phyloP scores from a whole-genome alignment of 116 monocot species.

The Zostera marina region DNA sequence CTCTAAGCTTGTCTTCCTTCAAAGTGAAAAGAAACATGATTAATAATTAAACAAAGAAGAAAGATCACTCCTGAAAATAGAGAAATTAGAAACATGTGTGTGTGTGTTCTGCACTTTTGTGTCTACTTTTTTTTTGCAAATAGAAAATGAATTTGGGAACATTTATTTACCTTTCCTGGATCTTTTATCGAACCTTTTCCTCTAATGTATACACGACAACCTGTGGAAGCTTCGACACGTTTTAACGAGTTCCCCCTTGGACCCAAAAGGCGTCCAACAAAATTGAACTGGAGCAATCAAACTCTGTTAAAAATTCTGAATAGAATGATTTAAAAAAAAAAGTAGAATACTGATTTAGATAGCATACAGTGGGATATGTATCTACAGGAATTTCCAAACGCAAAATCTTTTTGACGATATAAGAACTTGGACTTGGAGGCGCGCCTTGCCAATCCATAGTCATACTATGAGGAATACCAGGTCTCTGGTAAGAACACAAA shows the following conservation, averaged over 20 bases:
- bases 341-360: neutral
- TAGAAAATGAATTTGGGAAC: too few species aligned
- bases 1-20: constrained; percentile 90
- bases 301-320: neutral
- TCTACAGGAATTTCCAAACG: constrained; percentile 85
- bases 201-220: constrained; percentile 95
- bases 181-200: constrained; percentile 98
- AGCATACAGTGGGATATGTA: constrained; percentile 74
- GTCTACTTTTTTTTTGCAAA: too few species aligned
- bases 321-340: constrained; percentile 3
- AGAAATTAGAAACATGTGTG: neutral
- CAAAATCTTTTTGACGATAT: constrained; percentile 73
- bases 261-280: constrained; percentile 96
- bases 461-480: constrained; percentile 16
- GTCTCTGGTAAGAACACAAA: constrained; percentile 10
- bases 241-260: constrained; percentile 95
- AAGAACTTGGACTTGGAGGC: constrained; percentile 56
- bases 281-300: constrained; percentile 62
- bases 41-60: neutral
- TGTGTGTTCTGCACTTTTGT: too few species aligned
- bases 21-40: constrained; percentile 4
- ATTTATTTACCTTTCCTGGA: constrained; percentile 53
- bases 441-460: constrained; percentile 40
- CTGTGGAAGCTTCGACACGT: constrained; percentile 84
- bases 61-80: neutral